A percentile compares a stretch with the other conserved stretches of the same genome.
These are phyloP conservation scores for Nakazawaea sp. DNA, from an alignment of 805 yeast genomes.

Conservation along the genomic window DNA sequence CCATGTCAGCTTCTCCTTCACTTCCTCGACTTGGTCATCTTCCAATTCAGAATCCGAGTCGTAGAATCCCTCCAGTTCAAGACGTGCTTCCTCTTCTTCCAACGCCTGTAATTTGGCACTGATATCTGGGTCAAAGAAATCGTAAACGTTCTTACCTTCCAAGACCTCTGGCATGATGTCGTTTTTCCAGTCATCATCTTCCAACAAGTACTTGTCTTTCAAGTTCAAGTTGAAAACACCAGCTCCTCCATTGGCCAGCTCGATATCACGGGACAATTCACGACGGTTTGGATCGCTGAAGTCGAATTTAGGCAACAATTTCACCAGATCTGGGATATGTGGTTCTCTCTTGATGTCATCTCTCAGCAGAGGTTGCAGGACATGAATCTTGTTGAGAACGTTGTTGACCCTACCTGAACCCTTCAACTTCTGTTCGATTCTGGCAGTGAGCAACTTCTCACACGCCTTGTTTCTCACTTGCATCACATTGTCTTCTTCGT, in stretches of 20 bases:
- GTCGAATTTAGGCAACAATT: constrained; percentile 59
- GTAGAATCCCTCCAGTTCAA: constrained; percentile 92
- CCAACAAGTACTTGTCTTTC: constrained; percentile 86
- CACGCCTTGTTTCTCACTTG: constrained; percentile 94
- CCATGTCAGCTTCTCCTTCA: constrained; percentile 88
- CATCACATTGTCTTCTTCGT: constrained; percentile 92
- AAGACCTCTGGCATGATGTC: constrained; percentile 95
- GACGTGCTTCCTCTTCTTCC: constrained; percentile 94
- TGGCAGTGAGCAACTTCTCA: constrained; percentile 88
- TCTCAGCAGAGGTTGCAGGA: constrained; percentile 82
- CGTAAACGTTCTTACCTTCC: constrained; percentile 95
- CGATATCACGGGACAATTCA: constrained; percentile 78
- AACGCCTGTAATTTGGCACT: constrained; percentile 87
- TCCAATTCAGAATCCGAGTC: constrained; percentile 55
- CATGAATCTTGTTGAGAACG: constrained; percentile 92
- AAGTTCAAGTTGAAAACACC: constrained; percentile 94
- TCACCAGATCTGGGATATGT: constrained; percentile 73
- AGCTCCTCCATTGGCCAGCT: constrained; percentile 95
- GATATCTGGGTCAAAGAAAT: constrained; percentile 94
- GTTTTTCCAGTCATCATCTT: constrained; percentile 96
- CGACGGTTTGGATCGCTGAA: constrained; percentile 76
- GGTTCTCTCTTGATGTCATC: constrained; percentile 81
- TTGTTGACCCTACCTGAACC: constrained; percentile 84
- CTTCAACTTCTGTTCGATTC: constrained; percentile 95
- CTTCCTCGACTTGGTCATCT: constrained; percentile 52